Base-by-base conservation (phyloP, 345 rosid species). In the Stellera chamaejasme region DNA sequence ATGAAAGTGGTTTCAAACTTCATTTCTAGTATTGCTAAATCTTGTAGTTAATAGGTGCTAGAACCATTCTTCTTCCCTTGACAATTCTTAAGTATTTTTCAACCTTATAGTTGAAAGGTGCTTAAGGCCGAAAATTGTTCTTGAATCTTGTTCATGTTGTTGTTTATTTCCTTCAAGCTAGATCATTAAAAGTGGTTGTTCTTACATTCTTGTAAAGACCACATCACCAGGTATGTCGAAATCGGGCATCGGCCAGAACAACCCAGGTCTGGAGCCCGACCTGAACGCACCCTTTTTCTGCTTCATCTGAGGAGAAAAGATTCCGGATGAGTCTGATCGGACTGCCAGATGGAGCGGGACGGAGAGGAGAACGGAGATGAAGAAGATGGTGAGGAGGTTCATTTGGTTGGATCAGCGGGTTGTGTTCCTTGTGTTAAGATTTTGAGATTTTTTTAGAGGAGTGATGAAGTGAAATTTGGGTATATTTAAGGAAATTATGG, bases 181-280 rank as follows among this genome's bases (percentile, higher is more conserved):
- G n/a, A n/a, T n/a, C n/a, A n/a, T n/a, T n/a, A n/a, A n/a, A n/a
- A n/a, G n/a, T n/a, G n/a, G n/a, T n/a, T n/a, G n/a, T n/a, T n/a
- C n/a, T n/a, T n/a, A n/a, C n/a, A n/a, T n/a, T n/a, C n/a, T n/a
- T n/a, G n/a, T n/a, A n/a, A n/a, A n/a, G n/a, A n/a, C n/a, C n/a
- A n/a, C n/a, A n/a, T n/a, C n/a, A n/a, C 80, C 95, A 26, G 95
- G 95, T 60, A 86, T 50, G 0, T 55, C 62, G 39, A 71, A 74
- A 25, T 79, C 89, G 10, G 72, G 25, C 28, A 82, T 85, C 10
- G 80, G 69, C 13, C 75, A 87, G 14, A 68, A 82, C 39, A 56
- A 39, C 36, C 85, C 90, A 1, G 69, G 87, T 50, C 83, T 85
- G 16, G 55, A 65, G 43, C 59, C 69, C 27, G 16, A 23, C 2